phyloP scores from a whole-genome alignment of 1,284 basidiomycete genomes.

The Testicularia cyperi region DNA sequence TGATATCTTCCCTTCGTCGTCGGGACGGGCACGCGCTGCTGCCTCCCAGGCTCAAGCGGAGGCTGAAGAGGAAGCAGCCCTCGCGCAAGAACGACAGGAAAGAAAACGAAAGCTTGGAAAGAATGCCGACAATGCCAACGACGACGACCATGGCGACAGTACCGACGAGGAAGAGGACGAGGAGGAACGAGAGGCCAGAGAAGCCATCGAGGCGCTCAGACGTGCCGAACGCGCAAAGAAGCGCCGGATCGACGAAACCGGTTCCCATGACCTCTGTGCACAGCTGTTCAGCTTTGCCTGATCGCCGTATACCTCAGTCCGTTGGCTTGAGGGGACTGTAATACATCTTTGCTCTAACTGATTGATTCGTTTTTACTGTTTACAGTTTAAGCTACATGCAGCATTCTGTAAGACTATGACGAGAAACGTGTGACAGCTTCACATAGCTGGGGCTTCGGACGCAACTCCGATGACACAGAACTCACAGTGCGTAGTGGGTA shows the following conservation, averaged over 20 bases:
- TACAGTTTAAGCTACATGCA: too few species aligned
- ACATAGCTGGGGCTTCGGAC: not conserved
- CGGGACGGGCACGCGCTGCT: constrained; percentile 8
- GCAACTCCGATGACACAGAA: too few species aligned
- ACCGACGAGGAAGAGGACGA: constrained; percentile 4
- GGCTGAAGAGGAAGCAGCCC: constrained; percentile 15
- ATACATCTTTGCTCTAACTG: too few species aligned
- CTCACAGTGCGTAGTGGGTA: too few species aligned
- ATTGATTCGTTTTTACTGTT: too few species aligned
- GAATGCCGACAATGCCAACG: not conserved
- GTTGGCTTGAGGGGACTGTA: constrained; percentile 4
- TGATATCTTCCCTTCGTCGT: constrained; percentile 25
- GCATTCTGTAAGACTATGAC: too few species aligned
- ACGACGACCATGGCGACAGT: too few species aligned
- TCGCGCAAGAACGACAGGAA: constrained; percentile 14
- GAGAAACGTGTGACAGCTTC: not conserved
- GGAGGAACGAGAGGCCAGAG: constrained; percentile 25
- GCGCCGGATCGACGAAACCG: constrained; percentile 28
- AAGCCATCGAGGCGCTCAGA: constrained; percentile 35
- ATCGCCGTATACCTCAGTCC: too few species aligned
- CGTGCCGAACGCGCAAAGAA: constrained; percentile 31
- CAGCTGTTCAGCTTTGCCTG: constrained; percentile 33
- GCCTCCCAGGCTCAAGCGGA: constrained; percentile 10
- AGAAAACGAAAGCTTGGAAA: constrained; percentile 15
- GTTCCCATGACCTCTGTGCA: constrained; percentile 29